Conservation (phyloP, 345 rosid genomes). For the Eucalyptus curtisii region DNA sequence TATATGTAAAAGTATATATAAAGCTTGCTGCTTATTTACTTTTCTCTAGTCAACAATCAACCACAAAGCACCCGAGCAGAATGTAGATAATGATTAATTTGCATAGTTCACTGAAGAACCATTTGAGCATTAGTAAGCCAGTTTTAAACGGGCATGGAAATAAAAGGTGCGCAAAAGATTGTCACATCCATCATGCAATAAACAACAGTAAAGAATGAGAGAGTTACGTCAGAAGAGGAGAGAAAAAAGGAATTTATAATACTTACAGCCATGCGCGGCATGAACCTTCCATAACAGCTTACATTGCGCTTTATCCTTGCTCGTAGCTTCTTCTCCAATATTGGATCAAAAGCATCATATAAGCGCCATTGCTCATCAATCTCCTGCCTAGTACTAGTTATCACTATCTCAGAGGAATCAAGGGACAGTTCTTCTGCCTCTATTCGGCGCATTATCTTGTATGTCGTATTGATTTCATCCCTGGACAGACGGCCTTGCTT, state of each 20-base stretch:
- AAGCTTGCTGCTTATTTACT: neutral
- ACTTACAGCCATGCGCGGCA: constrained; percentile 99
- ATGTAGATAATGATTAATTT: neutral
- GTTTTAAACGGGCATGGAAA: neutral
- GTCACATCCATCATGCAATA: neutral
- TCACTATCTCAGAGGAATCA: constrained; percentile 87
- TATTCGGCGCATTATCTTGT: constrained; percentile 93
- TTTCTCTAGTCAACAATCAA: neutral
- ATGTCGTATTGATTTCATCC: constrained; percentile 87
- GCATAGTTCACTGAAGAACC: neutral
- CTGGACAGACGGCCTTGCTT: constrained; percentile 83
- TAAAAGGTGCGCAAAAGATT: neutral
- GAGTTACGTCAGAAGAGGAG: neutral
- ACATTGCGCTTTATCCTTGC: constrained; percentile 94
- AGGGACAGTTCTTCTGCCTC: constrained; percentile 93
- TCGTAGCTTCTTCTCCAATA: constrained; percentile 80
- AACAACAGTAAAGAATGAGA: neutral
- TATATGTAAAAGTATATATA: neutral
- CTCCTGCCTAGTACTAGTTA: constrained; percentile 97
- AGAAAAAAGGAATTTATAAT: neutral
- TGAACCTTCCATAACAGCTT: constrained; percentile 92
- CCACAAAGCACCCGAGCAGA: neutral
- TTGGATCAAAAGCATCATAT: constrained; percentile 98
- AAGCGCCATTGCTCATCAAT: constrained; percentile 94
- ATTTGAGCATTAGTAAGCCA: neutral